A percentile compares a stretch with the other conserved stretches of the same genome.
Evolutionary conservation across 2,329 filamentous ascomycete genomes (phyloP).

Genomic region (Aspergillus udagawae): DNA sequence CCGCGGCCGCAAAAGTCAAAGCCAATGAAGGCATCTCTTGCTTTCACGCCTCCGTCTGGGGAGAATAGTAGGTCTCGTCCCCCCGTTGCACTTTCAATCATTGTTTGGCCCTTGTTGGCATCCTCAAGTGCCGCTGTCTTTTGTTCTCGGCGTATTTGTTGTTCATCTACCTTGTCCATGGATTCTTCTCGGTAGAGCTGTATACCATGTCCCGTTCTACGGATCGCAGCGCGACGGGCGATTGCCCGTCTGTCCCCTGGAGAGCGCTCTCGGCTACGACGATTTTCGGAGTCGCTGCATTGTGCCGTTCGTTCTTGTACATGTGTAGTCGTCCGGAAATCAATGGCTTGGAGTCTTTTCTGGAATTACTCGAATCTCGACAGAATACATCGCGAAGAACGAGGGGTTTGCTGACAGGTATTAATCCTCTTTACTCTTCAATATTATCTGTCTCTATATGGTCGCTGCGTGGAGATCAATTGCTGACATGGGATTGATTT

Average conservation of each 20-base stretch:
- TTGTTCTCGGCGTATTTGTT: conserved; percentile 2
- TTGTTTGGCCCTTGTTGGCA: conserved; percentile 1
- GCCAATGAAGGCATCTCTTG: conserved; percentile 14
- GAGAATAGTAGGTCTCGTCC: not conserved
- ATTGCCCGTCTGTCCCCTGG: conserved; percentile 52
- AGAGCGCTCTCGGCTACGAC: conserved; percentile 68
- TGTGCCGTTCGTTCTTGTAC: conserved; percentile 72
- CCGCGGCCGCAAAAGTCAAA: conserved; percentile 19
- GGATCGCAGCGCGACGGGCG: conserved; percentile 40
- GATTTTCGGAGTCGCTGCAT: conserved; percentile 67
- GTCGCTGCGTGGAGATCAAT: not conserved
- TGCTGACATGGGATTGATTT: not conserved
- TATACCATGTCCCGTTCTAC: conserved; percentile 27
- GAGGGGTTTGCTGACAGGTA: conserved; percentile 80
- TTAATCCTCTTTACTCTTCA: conserved; percentile 14
- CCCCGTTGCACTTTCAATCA: not conserved
- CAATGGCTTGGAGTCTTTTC: conserved; percentile 70
- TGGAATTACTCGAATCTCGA: conserved; percentile 70
- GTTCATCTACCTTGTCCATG: conserved; percentile 17
- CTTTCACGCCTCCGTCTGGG: conserved; percentile 12
- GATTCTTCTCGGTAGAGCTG: conserved; percentile 16
- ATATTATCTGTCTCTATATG: not conserved
- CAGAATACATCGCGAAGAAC: conserved; percentile 62
- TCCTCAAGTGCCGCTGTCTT: not conserved
- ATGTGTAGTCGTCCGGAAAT: conserved; percentile 71